phyloP scores from a whole-genome alignment of 208 protist genomes.

The Leishmania gerbilli region DNA sequence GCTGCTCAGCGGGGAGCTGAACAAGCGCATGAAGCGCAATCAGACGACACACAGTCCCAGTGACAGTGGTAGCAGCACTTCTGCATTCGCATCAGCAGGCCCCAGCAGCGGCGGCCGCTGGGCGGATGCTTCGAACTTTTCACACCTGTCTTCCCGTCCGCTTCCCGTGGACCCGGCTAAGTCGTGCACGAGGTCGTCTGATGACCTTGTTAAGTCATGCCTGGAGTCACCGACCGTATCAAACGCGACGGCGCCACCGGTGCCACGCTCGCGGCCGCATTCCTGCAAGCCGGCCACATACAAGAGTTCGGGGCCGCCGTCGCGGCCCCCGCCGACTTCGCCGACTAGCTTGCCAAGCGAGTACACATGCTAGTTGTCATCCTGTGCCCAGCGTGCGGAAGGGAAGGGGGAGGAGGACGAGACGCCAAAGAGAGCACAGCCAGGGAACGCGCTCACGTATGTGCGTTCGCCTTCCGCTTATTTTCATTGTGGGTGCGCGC shows the following conservation, averaged over 20 bases:
- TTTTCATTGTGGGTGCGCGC: not conserved
- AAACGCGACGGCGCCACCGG: not conserved
- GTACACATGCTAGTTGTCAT: conserved; percentile 1
- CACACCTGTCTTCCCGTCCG: not conserved
- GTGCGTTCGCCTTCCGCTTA: not conserved
- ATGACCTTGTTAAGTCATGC: conserved; percentile 4
- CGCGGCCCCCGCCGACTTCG: conserved; percentile 8
- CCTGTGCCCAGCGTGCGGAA: not conserved
- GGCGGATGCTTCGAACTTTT: not conserved
- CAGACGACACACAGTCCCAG: conserved; percentile 4
- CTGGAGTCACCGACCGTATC: conserved; percentile 6
- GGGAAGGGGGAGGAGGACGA: not conserved
- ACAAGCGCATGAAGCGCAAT: conserved; percentile 27
- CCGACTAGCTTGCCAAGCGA: conserved; percentile 8
- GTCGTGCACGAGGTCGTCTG: conserved; percentile 4
- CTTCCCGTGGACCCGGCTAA: not conserved
- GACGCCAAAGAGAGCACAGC: not conserved
- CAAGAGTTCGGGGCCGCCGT: not conserved
- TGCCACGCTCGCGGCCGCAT: conserved; percentile 19
- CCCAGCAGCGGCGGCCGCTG: not conserved
- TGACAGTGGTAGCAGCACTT: not conserved
- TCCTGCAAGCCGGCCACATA: conserved; percentile 11
- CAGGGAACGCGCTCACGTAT: not conserved
- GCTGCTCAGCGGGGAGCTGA: conserved; percentile 48
- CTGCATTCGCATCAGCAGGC: not conserved